Evolutionary conservation across 1,139 yeast genomes (phyloP).

Genomic region (Pichia sorboxylosa): DNA sequence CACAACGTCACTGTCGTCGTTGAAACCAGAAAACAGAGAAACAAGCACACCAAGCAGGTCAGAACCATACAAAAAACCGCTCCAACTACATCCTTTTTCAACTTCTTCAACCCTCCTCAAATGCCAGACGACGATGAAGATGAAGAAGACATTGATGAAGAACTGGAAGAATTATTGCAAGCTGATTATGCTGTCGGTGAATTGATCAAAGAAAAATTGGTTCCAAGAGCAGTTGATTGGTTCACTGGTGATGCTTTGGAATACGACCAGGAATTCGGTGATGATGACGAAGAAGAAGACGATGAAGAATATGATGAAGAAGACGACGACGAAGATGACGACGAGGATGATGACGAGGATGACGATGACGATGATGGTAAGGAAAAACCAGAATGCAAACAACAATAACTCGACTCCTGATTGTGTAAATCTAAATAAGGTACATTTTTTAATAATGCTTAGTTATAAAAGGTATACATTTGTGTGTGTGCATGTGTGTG

Average conservation of each 20-base stretch:
- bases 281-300: slow-evolving; percentile 31
- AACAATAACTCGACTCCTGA: slow-evolving; percentile 8
- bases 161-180: slow-evolving; percentile 75
- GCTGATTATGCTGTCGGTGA: slow-evolving; percentile 94
- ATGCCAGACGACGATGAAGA: slow-evolving; percentile 44
- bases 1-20: slow-evolving; percentile 73
- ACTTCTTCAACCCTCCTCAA: slow-evolving; percentile 89
- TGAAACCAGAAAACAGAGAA: slow-evolving; percentile 95
- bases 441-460: no score
- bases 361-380: slow-evolving; percentile 41
- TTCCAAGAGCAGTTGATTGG: slow-evolving; percentile 97
- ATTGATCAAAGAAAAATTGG: slow-evolving; percentile 86
- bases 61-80: slow-evolving; percentile 91
- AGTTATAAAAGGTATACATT: no score
- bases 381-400: slow-evolving; percentile 19
- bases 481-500: no score
- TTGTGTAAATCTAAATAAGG: no score
- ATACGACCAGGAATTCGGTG: slow-evolving; percentile 42
- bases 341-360: slow-evolving; percentile 21
- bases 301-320: slow-evolving; percentile 42
- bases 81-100: slow-evolving; percentile 88
- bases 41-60: slow-evolving; percentile 93
- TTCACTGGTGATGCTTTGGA: slow-evolving; percentile 92
- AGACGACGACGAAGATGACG: slow-evolving; percentile 24
- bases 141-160: slow-evolving; percentile 52